A percentile compares a stretch with the other conserved stretches of the same genome.
Evolutionary conservation across 192 early-diverging fungal species (phyloP).

Genomic region (Chytriomyces sp.): DNA sequence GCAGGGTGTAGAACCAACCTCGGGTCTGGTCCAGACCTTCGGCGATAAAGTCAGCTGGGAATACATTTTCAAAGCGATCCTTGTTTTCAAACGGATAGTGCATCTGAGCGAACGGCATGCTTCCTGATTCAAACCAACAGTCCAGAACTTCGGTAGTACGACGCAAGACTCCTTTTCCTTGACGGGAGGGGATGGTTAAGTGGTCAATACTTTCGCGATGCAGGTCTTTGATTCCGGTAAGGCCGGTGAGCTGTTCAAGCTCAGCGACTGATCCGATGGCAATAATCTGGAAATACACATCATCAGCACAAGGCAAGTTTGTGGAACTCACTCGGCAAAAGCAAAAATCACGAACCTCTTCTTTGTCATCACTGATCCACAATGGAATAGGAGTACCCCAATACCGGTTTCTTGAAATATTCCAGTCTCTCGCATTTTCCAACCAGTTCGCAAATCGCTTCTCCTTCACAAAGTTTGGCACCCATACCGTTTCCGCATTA

Average conservation of each 20-base stretch:
- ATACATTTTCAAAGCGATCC: conserved; percentile 80
- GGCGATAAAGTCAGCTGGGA: conserved; percentile 99
- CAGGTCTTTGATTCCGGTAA: conserved; percentile 80
- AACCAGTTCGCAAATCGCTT: conserved; percentile 99
- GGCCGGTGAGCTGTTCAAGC: conserved; percentile 86
- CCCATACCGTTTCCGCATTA: conserved; percentile 92
- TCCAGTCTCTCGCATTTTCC: conserved; percentile 95
- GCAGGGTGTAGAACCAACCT: conserved; percentile 99
- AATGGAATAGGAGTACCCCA: conserved; percentile 99
- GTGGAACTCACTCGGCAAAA: background rate
- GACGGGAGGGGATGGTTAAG: conserved; percentile 93
- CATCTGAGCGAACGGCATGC: conserved; percentile 99
- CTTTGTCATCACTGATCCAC: conserved; percentile 92
- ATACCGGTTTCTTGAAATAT: conserved; percentile 95
- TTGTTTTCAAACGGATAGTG: conserved; percentile 99
- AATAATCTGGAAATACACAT: conserved; percentile 53
- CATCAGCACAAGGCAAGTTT: background rate
- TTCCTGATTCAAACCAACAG: conserved; percentile 98
- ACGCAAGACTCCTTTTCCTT: conserved; percentile 80
- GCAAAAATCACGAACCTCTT: conserved; percentile 55
- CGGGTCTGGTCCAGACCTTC: conserved; percentile 99
- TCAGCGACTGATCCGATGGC: conserved; percentile 91
- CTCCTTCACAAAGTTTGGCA: conserved; percentile 94
- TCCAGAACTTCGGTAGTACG: conserved; percentile 98
- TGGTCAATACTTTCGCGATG: conserved; percentile 97